A percentile compares a stretch with the other conserved stretches of the same genome.
These are phyloP conservation scores for Zasmidium citrigriseum DNA, from an alignment of 2,329 filamentous ascomycete genomes.

Conservation along the genomic window DNA sequence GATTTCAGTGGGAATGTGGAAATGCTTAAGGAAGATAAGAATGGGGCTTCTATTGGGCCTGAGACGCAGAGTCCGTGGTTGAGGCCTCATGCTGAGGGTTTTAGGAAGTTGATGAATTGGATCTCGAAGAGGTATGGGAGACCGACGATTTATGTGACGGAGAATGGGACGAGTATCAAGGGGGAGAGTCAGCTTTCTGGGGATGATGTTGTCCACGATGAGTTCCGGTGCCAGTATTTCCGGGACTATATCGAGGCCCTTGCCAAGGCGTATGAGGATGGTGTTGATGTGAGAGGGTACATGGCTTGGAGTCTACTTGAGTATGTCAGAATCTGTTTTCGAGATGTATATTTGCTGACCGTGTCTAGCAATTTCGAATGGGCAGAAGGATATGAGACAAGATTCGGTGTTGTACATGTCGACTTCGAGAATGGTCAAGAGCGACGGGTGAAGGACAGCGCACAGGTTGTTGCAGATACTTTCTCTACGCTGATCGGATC, in stretches of 20 bases:
- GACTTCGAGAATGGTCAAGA: conserved; percentile 58
- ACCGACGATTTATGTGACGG: conserved; percentile 82
- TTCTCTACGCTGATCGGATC: too few species aligned
- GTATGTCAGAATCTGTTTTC: conserved; percentile 44
- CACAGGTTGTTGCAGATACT: not conserved
- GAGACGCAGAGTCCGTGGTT: conserved; percentile 85
- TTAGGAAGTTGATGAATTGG: conserved; percentile 74
- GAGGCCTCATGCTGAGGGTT: conserved; percentile 72
- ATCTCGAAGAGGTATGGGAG: conserved; percentile 72
- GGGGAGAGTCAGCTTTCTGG: conserved; percentile 75
- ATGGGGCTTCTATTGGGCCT: conserved; percentile 72
- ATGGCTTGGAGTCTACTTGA: conserved; percentile 77
- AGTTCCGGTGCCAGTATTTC: conserved; percentile 81
- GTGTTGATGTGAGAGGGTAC: conserved; percentile 78
- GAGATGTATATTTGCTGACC: conserved; percentile 6
- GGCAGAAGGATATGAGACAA: conserved; percentile 70
- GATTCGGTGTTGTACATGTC: conserved; percentile 81
- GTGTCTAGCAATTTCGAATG: conserved; percentile 75
- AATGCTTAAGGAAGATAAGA: conserved; percentile 66
- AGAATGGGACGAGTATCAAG: conserved; percentile 84
- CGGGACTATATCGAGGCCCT: conserved; percentile 74
- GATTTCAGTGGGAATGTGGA: conserved; percentile 79
- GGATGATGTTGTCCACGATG: conserved; percentile 74
- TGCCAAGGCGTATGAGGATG: conserved; percentile 72
- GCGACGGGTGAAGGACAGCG: not conserved